A percentile compares a stretch with the other conserved stretches of the same genome.
Conservation (phyloP, 176 grass and related monocot genomes). For the Paspalum notatum region DNA sequence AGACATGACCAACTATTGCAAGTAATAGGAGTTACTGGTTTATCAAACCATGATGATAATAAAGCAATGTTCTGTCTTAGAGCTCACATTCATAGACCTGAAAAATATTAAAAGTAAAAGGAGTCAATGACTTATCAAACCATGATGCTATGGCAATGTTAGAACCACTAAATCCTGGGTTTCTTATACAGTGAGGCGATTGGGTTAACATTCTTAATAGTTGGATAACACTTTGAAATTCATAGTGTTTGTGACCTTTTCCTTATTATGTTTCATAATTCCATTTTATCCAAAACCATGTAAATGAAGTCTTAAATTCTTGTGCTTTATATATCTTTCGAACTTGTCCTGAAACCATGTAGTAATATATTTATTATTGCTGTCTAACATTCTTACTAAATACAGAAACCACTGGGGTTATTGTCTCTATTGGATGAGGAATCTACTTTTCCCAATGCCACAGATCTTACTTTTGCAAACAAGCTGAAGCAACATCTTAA, state of each 20-base stretch:
- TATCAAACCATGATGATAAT: slow-evolving; percentile 22
- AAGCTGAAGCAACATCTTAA: slow-evolving; percentile 92
- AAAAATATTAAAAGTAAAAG: not conserved
- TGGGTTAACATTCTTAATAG: not conserved
- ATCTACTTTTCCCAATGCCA: slow-evolving; percentile 95
- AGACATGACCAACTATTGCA: not conserved
- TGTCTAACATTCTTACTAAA: slow-evolving; percentile 36
- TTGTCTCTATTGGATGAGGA: slow-evolving; percentile 97
- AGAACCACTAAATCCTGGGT: not conserved
- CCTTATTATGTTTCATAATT: slow-evolving; percentile 11
- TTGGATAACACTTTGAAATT: not conserved
- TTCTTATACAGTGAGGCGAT: not conserved
- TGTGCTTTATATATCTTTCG: slow-evolving; percentile 12
- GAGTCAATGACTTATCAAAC: not conserved
- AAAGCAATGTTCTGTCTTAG: too few species aligned
- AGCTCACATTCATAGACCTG: not conserved
- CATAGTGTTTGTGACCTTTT: not conserved
- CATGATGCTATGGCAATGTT: not conserved
- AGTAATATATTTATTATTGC: not conserved
- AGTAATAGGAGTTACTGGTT: slow-evolving; percentile 18
- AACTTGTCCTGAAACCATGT: slow-evolving; percentile 17
- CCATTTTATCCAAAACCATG: not conserved
- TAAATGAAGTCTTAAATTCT: not conserved
- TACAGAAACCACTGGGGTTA: slow-evolving; percentile 86
- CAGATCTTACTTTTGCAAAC: slow-evolving; percentile 92